phyloP scores from a whole-genome alignment of 2,329 filamentous ascomycete genomes.

The Zasmidium cellare region DNA sequence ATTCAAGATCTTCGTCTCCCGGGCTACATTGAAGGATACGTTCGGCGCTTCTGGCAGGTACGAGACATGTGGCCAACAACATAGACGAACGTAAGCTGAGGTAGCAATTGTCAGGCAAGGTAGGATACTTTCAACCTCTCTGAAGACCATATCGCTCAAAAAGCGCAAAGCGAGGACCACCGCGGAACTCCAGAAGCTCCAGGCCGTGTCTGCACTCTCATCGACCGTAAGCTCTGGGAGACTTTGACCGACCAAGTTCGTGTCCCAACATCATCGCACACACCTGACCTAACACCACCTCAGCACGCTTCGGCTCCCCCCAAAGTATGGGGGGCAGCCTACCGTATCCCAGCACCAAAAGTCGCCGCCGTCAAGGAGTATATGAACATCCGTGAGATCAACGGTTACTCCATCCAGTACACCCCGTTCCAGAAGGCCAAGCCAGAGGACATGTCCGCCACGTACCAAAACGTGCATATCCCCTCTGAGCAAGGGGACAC shows the following conservation, averaged over 20 bases:
- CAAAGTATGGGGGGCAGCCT: conserved; percentile 83
- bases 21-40: conserved; percentile 90
- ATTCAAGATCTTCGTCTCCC: conserved; percentile 74
- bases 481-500: conserved; percentile 27
- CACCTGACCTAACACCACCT: not conserved
- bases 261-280: not conserved
- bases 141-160: not conserved
- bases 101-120: conserved; percentile 27
- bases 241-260: conserved; percentile 65
- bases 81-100: not conserved
- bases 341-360: conserved; percentile 71
- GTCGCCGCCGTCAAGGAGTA: conserved; percentile 83
- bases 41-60: conserved; percentile 97
- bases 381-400: conserved; percentile 94
- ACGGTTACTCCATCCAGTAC: conserved; percentile 93
- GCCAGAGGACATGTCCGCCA: conserved; percentile 53
- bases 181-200: conserved; percentile 85
- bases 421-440: conserved; percentile 62
- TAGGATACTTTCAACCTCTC: conserved; percentile 15
- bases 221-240: conserved; percentile 81
- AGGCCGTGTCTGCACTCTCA: conserved; percentile 89
- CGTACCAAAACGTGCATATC: conserved; percentile 46
- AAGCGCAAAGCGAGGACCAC: conserved; percentile 74
- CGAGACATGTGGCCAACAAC: conserved; percentile 31
- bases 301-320: conserved; percentile 61